These are phyloP conservation scores for Oemleria cerasiformis DNA, from an alignment of 306 rosid species.

Conservation along the genomic window DNA sequence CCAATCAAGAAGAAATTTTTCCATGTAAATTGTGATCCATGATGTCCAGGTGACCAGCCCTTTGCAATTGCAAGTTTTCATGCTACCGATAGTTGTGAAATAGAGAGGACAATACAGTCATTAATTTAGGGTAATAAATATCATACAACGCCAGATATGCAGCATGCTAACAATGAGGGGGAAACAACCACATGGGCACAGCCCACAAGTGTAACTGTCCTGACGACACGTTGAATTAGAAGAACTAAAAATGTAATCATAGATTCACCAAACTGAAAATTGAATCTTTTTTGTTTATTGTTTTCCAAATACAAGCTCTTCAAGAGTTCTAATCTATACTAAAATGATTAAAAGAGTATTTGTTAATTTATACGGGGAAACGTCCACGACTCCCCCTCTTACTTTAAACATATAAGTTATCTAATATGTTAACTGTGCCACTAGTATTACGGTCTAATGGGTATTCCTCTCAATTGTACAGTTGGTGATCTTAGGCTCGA, in stretches of 20 bases:
- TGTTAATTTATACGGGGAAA: not conserved
- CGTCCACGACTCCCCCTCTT: not conserved
- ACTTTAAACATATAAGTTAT: not conserved
- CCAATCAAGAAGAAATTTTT: not conserved
- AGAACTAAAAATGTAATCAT: not conserved
- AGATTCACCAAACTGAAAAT: not conserved
- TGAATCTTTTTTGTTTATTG: not conserved
- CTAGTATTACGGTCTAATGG: too few relatives aligned
- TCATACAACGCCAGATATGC: not conserved
- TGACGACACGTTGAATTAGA: not conserved
- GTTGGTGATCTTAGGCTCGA: too few relatives aligned
- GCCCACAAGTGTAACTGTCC: not conserved
- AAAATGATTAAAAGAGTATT: too few relatives aligned
- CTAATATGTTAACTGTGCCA: too few relatives aligned
- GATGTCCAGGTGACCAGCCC: not conserved
- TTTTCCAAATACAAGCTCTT: not conserved
- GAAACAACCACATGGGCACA: not conserved
- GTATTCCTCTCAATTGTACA: too few relatives aligned
- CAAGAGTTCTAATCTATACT: not conserved
- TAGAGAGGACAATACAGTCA: not conserved
- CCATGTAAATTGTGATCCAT: not conserved
- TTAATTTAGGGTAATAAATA: too few relatives aligned
- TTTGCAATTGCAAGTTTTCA: not conserved
- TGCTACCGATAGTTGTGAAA: not conserved
- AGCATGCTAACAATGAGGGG: not conserved